Percentiles rank a stretch among this genome's conserved stretches.
Conservation (phyloP, 2,329 filamentous ascomycete genomes). For the Penicillium freii region DNA sequence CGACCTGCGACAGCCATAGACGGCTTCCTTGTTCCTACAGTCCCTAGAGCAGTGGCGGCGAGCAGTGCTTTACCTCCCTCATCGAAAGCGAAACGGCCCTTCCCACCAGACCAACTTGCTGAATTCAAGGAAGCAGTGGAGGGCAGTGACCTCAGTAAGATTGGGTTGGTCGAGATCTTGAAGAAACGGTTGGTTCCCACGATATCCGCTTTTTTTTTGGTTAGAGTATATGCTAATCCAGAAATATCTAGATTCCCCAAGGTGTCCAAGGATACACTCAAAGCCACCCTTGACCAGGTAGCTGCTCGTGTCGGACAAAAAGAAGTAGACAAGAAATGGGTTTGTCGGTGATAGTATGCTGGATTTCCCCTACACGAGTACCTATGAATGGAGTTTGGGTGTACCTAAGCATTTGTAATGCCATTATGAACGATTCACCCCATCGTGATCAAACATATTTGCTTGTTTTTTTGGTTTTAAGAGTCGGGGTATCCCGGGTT, state of each 20-base stretch:
- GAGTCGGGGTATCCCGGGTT: slow-evolving; percentile 7
- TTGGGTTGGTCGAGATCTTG: slow-evolving; percentile 70
- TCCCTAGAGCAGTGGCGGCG: slow-evolving; percentile 10
- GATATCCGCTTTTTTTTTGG: background rate
- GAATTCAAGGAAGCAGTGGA: slow-evolving; percentile 70
- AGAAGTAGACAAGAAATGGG: slow-evolving; percentile 65
- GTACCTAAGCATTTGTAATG: slow-evolving; percentile 5
- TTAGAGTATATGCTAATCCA: slow-evolving; percentile 2
- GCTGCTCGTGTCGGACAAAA: slow-evolving; percentile 64
- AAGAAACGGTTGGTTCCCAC: slow-evolving; percentile 59
- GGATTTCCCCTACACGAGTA: background rate
- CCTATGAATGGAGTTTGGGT: slow-evolving; percentile 3
- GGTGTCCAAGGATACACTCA: slow-evolving; percentile 67
- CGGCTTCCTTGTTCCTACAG: slow-evolving; percentile 20
- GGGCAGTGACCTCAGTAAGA: slow-evolving; percentile 69
- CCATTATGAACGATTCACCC: background rate
- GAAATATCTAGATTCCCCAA: slow-evolving; percentile 59
- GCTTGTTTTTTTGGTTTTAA: background rate
- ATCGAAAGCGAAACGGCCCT: slow-evolving; percentile 40
- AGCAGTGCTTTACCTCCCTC: slow-evolving; percentile 14
- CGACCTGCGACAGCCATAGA: slow-evolving; percentile 19
- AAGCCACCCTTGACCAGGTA: slow-evolving; percentile 64
- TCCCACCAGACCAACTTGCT: slow-evolving; percentile 60
- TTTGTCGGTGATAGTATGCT: slow-evolving; percentile 40
- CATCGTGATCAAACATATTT: background rate